Percentiles rank a stretch among this genome's conserved stretches.
Evolutionary conservation across 768 basidiomycete genomes (phyloP).

Genomic region (Coprinellus micaceus): DNA sequence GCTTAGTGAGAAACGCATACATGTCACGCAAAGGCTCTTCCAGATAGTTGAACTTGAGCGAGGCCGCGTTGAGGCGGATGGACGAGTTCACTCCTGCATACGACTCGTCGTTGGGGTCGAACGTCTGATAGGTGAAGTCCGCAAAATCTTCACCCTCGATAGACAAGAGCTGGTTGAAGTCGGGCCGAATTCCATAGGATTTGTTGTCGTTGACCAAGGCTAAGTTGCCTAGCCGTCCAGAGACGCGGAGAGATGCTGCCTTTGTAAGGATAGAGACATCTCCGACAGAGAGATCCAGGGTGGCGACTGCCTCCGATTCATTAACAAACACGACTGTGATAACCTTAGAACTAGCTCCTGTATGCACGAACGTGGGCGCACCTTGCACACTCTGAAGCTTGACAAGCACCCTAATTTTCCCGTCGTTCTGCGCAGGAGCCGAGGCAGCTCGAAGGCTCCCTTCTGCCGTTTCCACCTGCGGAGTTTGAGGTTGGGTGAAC

Average conservation of each 20-base stretch:
- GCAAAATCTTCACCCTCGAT: slow-evolving; percentile 95
- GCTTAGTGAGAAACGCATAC: slow-evolving; percentile 75
- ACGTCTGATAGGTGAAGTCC: slow-evolving; percentile 91
- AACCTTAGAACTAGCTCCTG: too few relatives aligned
- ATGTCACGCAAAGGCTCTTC: slow-evolving; percentile 89
- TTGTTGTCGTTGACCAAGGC: slow-evolving; percentile 73
- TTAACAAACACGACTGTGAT: slow-evolving; percentile 72
- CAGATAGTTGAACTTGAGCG: slow-evolving; percentile 84
- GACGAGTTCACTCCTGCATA: slow-evolving; percentile 82
- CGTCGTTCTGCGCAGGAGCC: slow-evolving; percentile 25
- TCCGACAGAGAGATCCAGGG: slow-evolving; percentile 86
- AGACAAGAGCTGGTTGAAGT: slow-evolving; percentile 83
- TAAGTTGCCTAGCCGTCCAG: slow-evolving; percentile 79
- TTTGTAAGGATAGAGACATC: slow-evolving; percentile 76
- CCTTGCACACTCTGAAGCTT: slow-evolving; percentile 84
- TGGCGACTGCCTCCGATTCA: slow-evolving; percentile 66
- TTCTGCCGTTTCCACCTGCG: not conserved
- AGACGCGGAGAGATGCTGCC: slow-evolving; percentile 69
- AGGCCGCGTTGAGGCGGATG: slow-evolving; percentile 79
- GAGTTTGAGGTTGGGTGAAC: not conserved
- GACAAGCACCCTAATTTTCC: slow-evolving; percentile 77
- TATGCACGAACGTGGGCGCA: slow-evolving; percentile 27
- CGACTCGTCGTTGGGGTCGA: slow-evolving; percentile 64
- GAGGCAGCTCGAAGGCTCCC: not conserved
- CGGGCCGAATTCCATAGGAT: slow-evolving; percentile 45